phyloP scores from a whole-genome alignment of 495 filamentous ascomycete genomes.

The Penicillium herquei region DNA sequence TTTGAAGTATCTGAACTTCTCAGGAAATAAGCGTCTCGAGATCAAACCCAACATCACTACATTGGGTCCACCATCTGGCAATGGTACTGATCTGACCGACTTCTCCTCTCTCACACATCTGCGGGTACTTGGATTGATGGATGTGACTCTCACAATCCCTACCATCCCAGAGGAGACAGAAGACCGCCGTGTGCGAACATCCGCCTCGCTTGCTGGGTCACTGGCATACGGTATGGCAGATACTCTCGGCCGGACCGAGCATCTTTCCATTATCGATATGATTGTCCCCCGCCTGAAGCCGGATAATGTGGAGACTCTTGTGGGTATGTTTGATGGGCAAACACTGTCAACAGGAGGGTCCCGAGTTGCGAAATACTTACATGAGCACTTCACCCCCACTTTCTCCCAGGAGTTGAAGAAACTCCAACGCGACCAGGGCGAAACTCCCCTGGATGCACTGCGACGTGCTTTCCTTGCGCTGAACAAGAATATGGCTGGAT shows the following conservation, averaged over 20 bases:
- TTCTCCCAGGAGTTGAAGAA: constrained; percentile 81
- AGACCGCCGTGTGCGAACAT: constrained; percentile 91
- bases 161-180: constrained; percentile 93
- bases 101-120: constrained; percentile 86
- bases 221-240: constrained; percentile 98
- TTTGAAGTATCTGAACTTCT: constrained; percentile 92
- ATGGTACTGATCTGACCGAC: constrained; percentile 78
- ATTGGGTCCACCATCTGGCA: constrained; percentile 43
- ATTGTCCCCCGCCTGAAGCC: constrained; percentile 90
- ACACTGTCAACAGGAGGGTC: constrained; percentile 80
- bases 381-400: constrained; percentile 86
- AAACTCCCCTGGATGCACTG: constrained; percentile 79
- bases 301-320: constrained; percentile 83
- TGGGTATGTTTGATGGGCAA: constrained; percentile 96
- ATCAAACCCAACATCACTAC: constrained; percentile 79
- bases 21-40: constrained; percentile 94
- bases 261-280: constrained; percentile 96
- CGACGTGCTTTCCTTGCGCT: constrained; percentile 81
- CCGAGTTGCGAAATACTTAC: constrained; percentile 91
- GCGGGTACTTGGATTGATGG: constrained; percentile 90
- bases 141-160: constrained; percentile 90
- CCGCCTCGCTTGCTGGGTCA: constrained; percentile 82
- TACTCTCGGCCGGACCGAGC: constrained; percentile 87
- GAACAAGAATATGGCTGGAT: constrained; percentile 90
- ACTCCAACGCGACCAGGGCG: constrained; percentile 43